Evolutionary conservation across 352 stramenopile genomes (phyloP).

Genomic region (Phytophthora pluvialis): DNA sequence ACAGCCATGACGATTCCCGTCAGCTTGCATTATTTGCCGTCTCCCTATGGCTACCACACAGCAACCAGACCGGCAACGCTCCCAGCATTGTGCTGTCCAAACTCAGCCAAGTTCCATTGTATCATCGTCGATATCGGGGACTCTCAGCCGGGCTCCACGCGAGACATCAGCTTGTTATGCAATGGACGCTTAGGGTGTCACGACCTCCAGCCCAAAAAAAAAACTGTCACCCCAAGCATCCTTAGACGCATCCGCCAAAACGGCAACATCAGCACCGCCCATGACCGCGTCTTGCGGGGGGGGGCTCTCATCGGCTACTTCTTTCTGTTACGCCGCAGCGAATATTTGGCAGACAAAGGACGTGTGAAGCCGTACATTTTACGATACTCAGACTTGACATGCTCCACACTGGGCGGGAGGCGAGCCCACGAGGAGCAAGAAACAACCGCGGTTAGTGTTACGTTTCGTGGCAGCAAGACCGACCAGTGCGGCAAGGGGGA

Average conservation of each 20-base stretch:
- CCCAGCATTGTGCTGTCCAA: conserved; percentile 16
- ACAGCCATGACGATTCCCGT: neutral
- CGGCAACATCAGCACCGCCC: conserved; percentile 12
- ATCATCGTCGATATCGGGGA: conserved; percentile 16
- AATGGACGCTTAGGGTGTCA: conserved; percentile 14
- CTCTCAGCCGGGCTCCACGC: conserved; percentile 13
- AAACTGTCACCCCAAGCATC: neutral
- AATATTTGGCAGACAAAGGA: conserved; percentile 16
- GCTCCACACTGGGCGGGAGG: neutral
- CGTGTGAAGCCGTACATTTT: conserved; percentile 13
- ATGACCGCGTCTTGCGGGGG: conserved; percentile 25
- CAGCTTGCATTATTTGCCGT: conserved; percentile 7
- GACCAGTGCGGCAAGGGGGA: conserved; percentile 4
- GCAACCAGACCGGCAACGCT: neutral
- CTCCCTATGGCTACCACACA: neutral
- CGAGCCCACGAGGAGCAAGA: neutral
- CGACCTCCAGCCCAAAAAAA: conserved; percentile 8
- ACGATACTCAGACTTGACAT: neutral
- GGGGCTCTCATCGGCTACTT: conserved; percentile 26
- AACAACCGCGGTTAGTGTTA: too few species aligned
- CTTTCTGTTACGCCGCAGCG: conserved; percentile 16
- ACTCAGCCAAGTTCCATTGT: conserved; percentile 21
- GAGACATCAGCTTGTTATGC: conserved; percentile 19
- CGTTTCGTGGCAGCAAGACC: conserved; percentile 11
- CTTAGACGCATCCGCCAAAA: neutral